Evolutionary conservation across 495 filamentous ascomycete genomes (phyloP), one percentile per base, ranked within the genome.

Genomic region (Cladorrhinum samala): DNA sequence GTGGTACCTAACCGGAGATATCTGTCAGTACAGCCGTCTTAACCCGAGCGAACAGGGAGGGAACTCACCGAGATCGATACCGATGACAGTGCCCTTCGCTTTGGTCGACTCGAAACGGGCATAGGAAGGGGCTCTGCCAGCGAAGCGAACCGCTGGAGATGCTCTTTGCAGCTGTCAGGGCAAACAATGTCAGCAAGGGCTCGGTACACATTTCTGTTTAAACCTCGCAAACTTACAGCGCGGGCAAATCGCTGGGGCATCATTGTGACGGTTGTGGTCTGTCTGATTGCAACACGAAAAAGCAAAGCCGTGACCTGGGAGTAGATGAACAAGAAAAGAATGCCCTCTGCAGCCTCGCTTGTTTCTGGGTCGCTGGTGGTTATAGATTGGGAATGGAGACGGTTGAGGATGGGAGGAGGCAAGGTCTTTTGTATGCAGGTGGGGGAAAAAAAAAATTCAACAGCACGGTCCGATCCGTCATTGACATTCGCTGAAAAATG

Each of bases 1-100:
- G 93, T 98, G 68, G 93, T 98, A 63, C 89, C 88, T 93, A 23
- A 21, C 14, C 37, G 23, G 5, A 9, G 39, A 47, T 47, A 27
- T 20, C 24, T 47, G 24, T 20, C 45, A 47, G 9, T n/a, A n/a
- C n/a, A n/a, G n/a, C n/a, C n/a, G n/a, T 16, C 45, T 25, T 47
- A 23, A 47, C 24, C 53, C n/a, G 39, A 41, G 39, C 5, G 4
- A 23, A 33, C 2, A 51, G 33, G 41, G 20, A 20, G 2, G 17
- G 1, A 52, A 81, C 87, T 71, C 82, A 92, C 93, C 93, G 65
- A 98, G 78, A 82, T 98, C 93, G 72, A 98, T 96, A 81, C 93
- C 93, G 61, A 98, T 96, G 69, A 98, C 93, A 69, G 85, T 76
- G 66, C 94, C 94, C 78, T 93, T 89, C 50, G 97, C 87, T 67